Evolutionary conservation across 2,329 filamentous ascomycete genomes (phyloP).

Genomic region (Fusarium clavum): DNA sequence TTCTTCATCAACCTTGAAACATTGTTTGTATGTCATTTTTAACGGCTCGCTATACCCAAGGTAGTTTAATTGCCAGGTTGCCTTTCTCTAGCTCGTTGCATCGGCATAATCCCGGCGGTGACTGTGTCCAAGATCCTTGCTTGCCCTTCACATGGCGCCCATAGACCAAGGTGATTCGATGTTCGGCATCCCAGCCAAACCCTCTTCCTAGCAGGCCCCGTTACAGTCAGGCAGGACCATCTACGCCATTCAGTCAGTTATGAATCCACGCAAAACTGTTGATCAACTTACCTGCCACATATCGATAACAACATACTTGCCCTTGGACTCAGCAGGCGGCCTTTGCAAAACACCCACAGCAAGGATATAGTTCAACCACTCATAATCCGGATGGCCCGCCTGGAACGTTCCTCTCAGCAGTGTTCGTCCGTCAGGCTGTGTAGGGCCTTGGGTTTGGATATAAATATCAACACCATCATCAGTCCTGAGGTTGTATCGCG

Average conservation of each 20-base stretch:
- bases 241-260: no score
- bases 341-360: slow-evolving; percentile 41
- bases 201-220: slow-evolving; percentile 9
- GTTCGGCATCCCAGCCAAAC: not conserved
- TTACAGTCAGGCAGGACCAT: slow-evolving; percentile 25
- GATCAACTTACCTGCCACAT: slow-evolving; percentile 46
- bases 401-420: slow-evolving; percentile 50
- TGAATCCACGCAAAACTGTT: no score
- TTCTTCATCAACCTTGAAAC: not conserved
- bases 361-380: slow-evolving; percentile 53
- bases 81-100: not conserved
- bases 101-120: not conserved
- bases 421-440: slow-evolving; percentile 49
- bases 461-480: slow-evolving; percentile 53
- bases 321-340: slow-evolving; percentile 7
- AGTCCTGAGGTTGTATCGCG: slow-evolving; percentile 54
- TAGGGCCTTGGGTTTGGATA: slow-evolving; percentile 52
- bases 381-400: slow-evolving; percentile 50
- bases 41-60: not conserved
- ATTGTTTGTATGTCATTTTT: not conserved
- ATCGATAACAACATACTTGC: slow-evolving; percentile 44
- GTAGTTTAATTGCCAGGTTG: not conserved
- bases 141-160: not conserved
- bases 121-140: not conserved
- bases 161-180: slow-evolving; percentile 6